Evolutionary conservation across 805 yeast species (phyloP).

Genomic region (Schwanniomyces yamadae): DNA sequence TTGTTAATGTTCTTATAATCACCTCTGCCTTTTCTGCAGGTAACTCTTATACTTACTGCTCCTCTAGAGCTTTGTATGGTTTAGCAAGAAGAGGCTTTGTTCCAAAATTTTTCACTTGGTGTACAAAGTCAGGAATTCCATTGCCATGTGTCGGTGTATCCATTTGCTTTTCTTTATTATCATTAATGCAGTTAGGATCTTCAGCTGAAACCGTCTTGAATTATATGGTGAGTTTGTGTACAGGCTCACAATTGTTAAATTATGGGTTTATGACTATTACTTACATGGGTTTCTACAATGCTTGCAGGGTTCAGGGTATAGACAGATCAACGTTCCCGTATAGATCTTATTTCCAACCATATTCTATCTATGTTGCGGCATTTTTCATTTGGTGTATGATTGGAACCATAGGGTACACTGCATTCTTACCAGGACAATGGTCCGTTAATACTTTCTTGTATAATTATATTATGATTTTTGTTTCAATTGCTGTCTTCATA

Average conservation of each 20-base stretch:
- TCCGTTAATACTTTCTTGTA: constrained; percentile 59
- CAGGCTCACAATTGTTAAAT: constrained; percentile 48
- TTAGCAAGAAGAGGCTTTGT: constrained; percentile 72
- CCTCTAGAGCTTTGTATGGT: constrained; percentile 66
- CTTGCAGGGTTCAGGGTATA: constrained; percentile 38
- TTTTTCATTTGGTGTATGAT: constrained; percentile 34
- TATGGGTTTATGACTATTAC: constrained; percentile 46
- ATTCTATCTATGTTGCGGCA: constrained; percentile 31
- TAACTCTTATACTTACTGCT: constrained; percentile 73
- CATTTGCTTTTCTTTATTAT: constrained; percentile 22
- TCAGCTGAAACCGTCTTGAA: constrained; percentile 37
- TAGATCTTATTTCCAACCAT: constrained; percentile 45
- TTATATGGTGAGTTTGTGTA: constrained; percentile 47
- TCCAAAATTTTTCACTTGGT: constrained; percentile 61
- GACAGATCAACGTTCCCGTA: constrained; percentile 40
- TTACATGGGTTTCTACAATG: constrained; percentile 43
- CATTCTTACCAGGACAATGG: constrained; percentile 70
- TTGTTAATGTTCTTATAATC: constrained; percentile 75
- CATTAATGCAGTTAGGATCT: constrained; percentile 24
- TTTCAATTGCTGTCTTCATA: constrained; percentile 28
- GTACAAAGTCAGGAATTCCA: constrained; percentile 68
- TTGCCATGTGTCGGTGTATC: constrained; percentile 53
- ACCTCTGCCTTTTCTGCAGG: constrained; percentile 83
- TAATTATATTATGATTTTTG: constrained; percentile 70
- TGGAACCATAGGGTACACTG: constrained; percentile 69